Percentiles rank a stretch among this genome's conserved stretches.
Conservation (phyloP, 768 basidiomycete species). For the Cystofilobasidium ferigula region DNA sequence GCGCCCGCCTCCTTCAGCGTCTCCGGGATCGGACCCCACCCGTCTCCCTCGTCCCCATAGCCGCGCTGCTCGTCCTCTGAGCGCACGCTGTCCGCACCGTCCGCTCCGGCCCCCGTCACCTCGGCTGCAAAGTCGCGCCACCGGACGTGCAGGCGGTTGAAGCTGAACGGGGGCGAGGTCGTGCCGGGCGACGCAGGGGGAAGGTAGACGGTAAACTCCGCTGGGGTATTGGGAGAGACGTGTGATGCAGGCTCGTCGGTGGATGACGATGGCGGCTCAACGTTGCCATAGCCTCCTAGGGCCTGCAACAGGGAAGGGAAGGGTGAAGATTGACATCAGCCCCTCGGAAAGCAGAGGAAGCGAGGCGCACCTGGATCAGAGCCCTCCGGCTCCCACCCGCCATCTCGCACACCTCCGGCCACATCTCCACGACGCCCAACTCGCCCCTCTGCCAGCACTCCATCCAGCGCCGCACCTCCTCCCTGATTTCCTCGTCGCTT, state of each 20-base stretch:
- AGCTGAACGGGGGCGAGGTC: background rate
- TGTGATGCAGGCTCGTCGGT: background rate
- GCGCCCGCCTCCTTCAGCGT: too few relatives aligned
- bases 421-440: constrained; percentile 33
- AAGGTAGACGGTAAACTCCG: background rate
- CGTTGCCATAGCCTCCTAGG: constrained; percentile 20
- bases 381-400: constrained; percentile 6
- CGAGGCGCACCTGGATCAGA: constrained; percentile 7
- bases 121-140: background rate
- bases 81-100: background rate
- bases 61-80: background rate
- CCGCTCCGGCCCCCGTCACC: background rate
- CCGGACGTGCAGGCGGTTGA: background rate
- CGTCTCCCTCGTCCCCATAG: background rate
- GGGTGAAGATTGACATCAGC: background rate
- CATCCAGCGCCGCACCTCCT: constrained; percentile 29
- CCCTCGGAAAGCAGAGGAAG: background rate
- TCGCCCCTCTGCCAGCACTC: constrained; percentile 30
- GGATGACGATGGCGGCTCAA: background rate
- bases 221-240: background rate
- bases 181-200: background rate
- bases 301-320: constrained; percentile 1
- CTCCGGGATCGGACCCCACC: background rate
- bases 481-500: constrained; percentile 25
- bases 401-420: constrained; percentile 26